phyloP scores from a whole-genome alignment of 345 rosid species.

The Citrus cavaleriei region DNA sequence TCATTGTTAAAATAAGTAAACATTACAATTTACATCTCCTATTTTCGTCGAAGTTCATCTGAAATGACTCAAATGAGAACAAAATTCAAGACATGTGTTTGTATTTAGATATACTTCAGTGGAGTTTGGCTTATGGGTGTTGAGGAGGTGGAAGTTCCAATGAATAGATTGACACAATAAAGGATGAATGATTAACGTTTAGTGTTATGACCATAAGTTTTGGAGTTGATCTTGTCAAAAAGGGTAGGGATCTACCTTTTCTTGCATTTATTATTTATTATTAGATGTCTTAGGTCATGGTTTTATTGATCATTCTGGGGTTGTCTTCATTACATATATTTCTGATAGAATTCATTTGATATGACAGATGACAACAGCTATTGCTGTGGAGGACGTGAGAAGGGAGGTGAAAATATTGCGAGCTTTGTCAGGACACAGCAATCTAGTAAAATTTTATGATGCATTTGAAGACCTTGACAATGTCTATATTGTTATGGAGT shows the following conservation, averaged over 20 bases:
- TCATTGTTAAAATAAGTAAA: background rate
- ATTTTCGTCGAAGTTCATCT: background rate
- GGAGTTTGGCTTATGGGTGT: background rate
- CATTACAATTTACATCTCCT: background rate
- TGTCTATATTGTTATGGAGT: constrained; percentile 96
- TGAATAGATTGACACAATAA: background rate
- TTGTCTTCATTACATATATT: background rate
- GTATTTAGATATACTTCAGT: background rate
- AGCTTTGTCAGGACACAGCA: constrained; percentile 85
- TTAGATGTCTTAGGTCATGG: background rate
- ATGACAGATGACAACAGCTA: constrained; percentile 89
- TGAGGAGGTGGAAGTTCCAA: background rate
- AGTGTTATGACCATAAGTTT: background rate
- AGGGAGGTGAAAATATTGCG: constrained; percentile 90
- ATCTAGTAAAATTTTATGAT: constrained; percentile 80
- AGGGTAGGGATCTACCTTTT: background rate
- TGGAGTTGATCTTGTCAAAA: background rate
- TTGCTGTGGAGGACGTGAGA: constrained; percentile 94
- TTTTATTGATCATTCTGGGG: background rate
- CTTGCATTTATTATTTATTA: background rate
- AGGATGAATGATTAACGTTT: background rate
- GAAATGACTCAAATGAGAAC: background rate
- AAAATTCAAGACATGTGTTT: background rate
- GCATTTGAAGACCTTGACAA: constrained; percentile 82
- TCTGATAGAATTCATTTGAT: constrained; percentile 11